Conservation (phyloP, 495 filamentous ascomycete species). For the Hypomontagnella submonticulosa region DNA sequence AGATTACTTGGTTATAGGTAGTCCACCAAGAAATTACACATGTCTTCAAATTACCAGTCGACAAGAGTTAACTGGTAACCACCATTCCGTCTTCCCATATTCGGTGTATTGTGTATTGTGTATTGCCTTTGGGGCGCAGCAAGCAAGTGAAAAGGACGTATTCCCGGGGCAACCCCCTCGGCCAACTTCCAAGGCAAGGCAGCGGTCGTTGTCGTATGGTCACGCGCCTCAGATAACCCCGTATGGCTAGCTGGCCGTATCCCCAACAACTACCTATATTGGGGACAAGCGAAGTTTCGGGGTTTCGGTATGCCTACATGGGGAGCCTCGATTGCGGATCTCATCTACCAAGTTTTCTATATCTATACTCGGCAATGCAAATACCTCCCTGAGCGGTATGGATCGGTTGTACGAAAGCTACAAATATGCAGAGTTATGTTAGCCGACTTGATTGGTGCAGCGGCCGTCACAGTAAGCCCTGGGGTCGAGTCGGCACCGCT, state of each 20-base stretch:
- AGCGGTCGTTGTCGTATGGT: slow-evolving; percentile 14
- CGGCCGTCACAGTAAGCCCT: slow-evolving; percentile 42
- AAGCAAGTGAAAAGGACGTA: slow-evolving; percentile 5
- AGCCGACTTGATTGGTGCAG: slow-evolving; percentile 34
- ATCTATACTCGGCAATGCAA: slow-evolving; percentile 19
- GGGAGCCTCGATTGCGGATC: slow-evolving; percentile 30
- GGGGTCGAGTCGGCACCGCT: slow-evolving; percentile 23
- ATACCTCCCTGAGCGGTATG: slow-evolving; percentile 14
- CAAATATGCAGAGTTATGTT: slow-evolving; percentile 19
- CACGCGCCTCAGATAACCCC: slow-evolving; percentile 20
- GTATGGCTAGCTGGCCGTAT: background rate
- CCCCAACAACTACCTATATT: slow-evolving; percentile 27
- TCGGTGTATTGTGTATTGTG: too few species aligned
- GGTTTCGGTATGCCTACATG: slow-evolving; percentile 39
- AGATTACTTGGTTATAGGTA: slow-evolving; percentile 33
- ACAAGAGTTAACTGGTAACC: slow-evolving; percentile 4
- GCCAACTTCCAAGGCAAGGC: slow-evolving; percentile 3
- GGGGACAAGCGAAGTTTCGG: slow-evolving; percentile 17
- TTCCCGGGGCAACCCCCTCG: slow-evolving; percentile 1
- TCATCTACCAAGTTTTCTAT: slow-evolving; percentile 23
- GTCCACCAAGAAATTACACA: slow-evolving; percentile 37
- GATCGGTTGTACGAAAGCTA: slow-evolving; percentile 34
- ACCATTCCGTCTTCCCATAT: background rate
- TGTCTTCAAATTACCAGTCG: slow-evolving; percentile 8
- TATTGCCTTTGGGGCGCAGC: slow-evolving; percentile 12